Evolutionary conservation across 495 filamentous ascomycete genomes (phyloP).

Genomic region (Hyaloscypha hepaticicola): DNA sequence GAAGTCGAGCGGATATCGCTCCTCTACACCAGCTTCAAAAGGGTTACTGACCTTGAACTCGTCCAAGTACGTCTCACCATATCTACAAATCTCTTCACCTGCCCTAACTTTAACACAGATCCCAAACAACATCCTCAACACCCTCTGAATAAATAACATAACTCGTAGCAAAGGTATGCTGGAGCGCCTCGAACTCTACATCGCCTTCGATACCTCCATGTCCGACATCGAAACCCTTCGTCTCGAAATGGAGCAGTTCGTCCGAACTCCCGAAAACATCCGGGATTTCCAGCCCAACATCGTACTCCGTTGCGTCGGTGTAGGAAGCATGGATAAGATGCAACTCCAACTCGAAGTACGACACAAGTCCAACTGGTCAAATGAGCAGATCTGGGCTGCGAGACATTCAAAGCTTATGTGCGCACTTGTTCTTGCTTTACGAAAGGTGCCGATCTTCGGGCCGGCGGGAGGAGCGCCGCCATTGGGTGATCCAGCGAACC

Average conservation of each 20-base stretch:
- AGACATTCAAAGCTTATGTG: conserved; percentile 81
- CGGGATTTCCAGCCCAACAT: conserved; percentile 71
- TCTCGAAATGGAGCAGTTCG: conserved; percentile 64
- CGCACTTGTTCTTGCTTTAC: conserved; percentile 68
- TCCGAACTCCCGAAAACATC: conserved; percentile 58
- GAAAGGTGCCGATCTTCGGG: conserved; percentile 66
- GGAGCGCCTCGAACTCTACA: conserved; percentile 61
- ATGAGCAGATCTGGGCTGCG: conserved; percentile 67
- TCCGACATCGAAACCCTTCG: conserved; percentile 68
- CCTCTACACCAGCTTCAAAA: conserved; percentile 73
- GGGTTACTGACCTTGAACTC: conserved; percentile 59
- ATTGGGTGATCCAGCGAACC: conserved; percentile 54
- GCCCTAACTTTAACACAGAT: conserved; percentile 33
- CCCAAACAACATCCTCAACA: conserved; percentile 76
- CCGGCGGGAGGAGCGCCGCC: conserved; percentile 57
- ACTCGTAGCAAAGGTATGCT: conserved; percentile 70
- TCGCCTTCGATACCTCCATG: conserved; percentile 69
- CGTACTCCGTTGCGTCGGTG: conserved; percentile 61
- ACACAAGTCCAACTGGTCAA: conserved; percentile 65
- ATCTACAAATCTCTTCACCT: background rate
- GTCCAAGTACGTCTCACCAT: conserved; percentile 46
- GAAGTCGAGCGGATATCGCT: conserved; percentile 77
- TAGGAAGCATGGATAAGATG: conserved; percentile 71
- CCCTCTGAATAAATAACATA: conserved; percentile 74
- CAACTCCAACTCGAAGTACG: conserved; percentile 64